Conservation (phyloP, 352 stramenopile species). For the Globisporangium takayamanum region DNA sequence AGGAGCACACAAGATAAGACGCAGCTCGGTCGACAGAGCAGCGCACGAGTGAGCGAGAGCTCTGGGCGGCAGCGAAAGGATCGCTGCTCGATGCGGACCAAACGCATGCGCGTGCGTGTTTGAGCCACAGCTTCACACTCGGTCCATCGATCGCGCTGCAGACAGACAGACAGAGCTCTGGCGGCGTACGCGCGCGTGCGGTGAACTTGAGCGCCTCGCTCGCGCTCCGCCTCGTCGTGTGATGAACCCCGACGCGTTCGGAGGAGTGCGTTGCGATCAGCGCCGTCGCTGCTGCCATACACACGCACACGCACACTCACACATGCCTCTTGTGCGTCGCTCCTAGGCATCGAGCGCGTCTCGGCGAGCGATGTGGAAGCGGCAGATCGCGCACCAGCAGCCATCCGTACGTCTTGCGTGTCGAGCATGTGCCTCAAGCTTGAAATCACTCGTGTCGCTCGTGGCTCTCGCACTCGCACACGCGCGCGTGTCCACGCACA, state of each 20-base stretch:
- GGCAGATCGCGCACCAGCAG: conserved; percentile 33
- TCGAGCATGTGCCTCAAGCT: not conserved
- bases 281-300: not conserved
- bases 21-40: too few relatives aligned
- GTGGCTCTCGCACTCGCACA: not conserved
- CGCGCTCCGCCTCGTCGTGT: not conserved
- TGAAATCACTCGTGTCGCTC: conserved; percentile 1
- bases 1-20: too few relatives aligned
- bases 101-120: too few relatives aligned
- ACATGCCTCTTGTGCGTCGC: not conserved
- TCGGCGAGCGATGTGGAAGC: conserved; percentile 64
- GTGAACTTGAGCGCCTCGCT: too few relatives aligned
- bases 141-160: too few relatives aligned
- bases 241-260: conserved; percentile 16
- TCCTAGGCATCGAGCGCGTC: conserved; percentile 43
- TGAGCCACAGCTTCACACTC: too few relatives aligned
- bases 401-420: not conserved
- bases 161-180: too few relatives aligned
- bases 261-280: conserved; percentile 16
- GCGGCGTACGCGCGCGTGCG: too few relatives aligned
- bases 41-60: too few relatives aligned
- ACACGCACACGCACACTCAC: not conserved
- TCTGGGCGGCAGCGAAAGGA: too few relatives aligned
- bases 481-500: not conserved
- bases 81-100: too few relatives aligned